Evolutionary conservation across 2,329 filamentous ascomycete species (phyloP).

Genomic region (Simplicillium sp.): DNA sequence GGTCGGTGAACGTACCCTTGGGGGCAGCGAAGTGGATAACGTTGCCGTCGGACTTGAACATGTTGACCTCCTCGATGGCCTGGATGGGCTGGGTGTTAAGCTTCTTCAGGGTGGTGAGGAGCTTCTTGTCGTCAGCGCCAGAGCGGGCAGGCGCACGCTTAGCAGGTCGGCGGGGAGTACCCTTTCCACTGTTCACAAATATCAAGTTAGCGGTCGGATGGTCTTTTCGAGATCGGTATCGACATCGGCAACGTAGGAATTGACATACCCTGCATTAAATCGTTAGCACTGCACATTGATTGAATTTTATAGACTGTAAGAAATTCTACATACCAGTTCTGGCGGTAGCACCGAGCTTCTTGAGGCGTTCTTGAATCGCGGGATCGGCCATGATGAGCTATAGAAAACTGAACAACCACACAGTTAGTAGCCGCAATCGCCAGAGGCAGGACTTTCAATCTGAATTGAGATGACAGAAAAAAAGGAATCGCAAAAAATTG

Average conservation of each 20-base stretch:
- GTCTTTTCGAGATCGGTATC: background rate
- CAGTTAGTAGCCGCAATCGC: constrained; percentile 9
- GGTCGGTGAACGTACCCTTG: constrained; percentile 63
- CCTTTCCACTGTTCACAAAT: constrained; percentile 65
- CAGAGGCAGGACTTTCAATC: background rate
- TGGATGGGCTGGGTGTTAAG: constrained; percentile 99
- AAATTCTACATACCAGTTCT: constrained; percentile 55
- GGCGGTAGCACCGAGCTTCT: constrained; percentile 44
- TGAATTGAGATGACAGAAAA: too few relatives aligned
- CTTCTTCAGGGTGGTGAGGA: constrained; percentile 96
- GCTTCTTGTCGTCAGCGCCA: constrained; percentile 98
- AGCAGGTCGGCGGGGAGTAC: constrained; percentile 92
- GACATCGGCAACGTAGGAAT: too few relatives aligned
- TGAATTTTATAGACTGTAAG: constrained; percentile 1
- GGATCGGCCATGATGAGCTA: constrained; percentile 38
- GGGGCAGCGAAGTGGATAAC: constrained; percentile 98
- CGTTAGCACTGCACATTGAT: constrained; percentile 9
- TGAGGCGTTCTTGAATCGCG: constrained; percentile 44
- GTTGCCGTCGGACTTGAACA: constrained; percentile 99
- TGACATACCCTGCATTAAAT: constrained; percentile 23
- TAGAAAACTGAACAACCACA: constrained; percentile 14
- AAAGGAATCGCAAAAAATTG: background rate
- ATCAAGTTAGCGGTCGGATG: constrained; percentile 18
- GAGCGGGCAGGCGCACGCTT: constrained; percentile 95
- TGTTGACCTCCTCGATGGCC: constrained; percentile 99